phyloP scores from a whole-genome alignment of 345 rosid genomes.

The Hibiscus syriacus region DNA sequence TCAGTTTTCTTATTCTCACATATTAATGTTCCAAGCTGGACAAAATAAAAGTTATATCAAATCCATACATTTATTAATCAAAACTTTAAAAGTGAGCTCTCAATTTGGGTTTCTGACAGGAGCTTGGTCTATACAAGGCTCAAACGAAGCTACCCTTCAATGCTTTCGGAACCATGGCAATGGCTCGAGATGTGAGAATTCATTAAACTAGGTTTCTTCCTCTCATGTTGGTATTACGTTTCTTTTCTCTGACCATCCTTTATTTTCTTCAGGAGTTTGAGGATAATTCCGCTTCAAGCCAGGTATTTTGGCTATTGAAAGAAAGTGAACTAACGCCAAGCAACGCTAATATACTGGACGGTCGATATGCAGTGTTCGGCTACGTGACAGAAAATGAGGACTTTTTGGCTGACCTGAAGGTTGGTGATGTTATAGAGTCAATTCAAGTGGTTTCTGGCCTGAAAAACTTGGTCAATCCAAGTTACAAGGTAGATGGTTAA shows the following conservation, averaged over 20 bases:
- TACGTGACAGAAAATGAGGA: slow-evolving; percentile 85
- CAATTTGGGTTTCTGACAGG: slow-evolving; percentile 36
- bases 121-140: slow-evolving; percentile 94
- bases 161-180: slow-evolving; percentile 99
- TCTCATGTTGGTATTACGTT: not conserved
- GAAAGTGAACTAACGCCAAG: slow-evolving; percentile 98
- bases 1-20: slow-evolving; percentile 18
- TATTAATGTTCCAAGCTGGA: not conserved
- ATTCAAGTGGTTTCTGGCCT: slow-evolving; percentile 88
- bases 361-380: slow-evolving; percentile 92
- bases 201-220: not conserved
- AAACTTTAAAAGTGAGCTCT: slow-evolving; percentile 21
- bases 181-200: slow-evolving; percentile 92
- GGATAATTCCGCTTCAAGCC: slow-evolving; percentile 91
- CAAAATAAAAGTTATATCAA: not conserved
- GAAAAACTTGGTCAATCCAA: slow-evolving; percentile 89
- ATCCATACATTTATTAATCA: slow-evolving; percentile 3
- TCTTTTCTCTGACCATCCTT: not conserved
- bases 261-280: slow-evolving; percentile 68
- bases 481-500: slow-evolving; percentile 87
- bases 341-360: slow-evolving; percentile 91
- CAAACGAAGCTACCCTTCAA: slow-evolving; percentile 95
- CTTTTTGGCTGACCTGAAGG: slow-evolving; percentile 86
- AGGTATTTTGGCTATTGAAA: slow-evolving; percentile 90
- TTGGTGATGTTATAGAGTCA: slow-evolving; percentile 88